Base-by-base conservation (phyloP, 192 early-diverging fungal species). In the Ramicandelaber brevisporus region DNA sequence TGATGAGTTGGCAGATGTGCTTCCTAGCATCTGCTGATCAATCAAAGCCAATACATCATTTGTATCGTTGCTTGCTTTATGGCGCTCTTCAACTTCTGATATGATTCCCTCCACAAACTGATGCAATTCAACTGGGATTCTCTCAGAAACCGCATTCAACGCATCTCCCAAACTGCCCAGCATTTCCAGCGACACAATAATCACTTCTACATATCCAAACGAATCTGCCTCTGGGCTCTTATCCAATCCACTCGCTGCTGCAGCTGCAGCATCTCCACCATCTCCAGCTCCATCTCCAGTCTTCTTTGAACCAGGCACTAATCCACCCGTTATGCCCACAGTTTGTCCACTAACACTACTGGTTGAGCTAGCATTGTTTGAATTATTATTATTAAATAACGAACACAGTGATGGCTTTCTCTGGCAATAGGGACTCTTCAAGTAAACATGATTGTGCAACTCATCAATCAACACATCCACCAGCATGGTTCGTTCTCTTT, bases 401-500 rank as follows among this genome's bases (percentile, higher is more conserved):
- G n/a, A n/a, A n/a, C n/a, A n/a, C 1, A 46, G 15, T 12, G 45
- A 52, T 43, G 44, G 44, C 14, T 50, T 50, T 6, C 57, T 52
- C 38, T 73, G 73, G 31, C 71, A 73, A 33, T 77, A 77, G 7
- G 68, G 59, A 20, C 68, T 77, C 23, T 77, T 80, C 1, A 80
- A 36, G 49, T 80, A 80, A 4, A 80, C 42, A 39, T 77, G 71
- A 40, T 62, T 75, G 25, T 77, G 73, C 19, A 80, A 53, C 31
- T 80, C 73, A 29, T 77, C 77, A 21, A 75, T 62, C 6, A 77
- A 50, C 6, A 55, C 44, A 29, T 70, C 69, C 13, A 64, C 49
- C 26, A 53, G 17, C 14, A 43, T 46, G 11, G 24, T 29, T 30
- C 52, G 54, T 16, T 59, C 57, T 31, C 51, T 48, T 25, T 62